A percentile compares a stretch with the other conserved stretches of the same genome.
Evolutionary conservation across 257 asterid genomes (phyloP).

Genomic region (Solanum commersonii): DNA sequence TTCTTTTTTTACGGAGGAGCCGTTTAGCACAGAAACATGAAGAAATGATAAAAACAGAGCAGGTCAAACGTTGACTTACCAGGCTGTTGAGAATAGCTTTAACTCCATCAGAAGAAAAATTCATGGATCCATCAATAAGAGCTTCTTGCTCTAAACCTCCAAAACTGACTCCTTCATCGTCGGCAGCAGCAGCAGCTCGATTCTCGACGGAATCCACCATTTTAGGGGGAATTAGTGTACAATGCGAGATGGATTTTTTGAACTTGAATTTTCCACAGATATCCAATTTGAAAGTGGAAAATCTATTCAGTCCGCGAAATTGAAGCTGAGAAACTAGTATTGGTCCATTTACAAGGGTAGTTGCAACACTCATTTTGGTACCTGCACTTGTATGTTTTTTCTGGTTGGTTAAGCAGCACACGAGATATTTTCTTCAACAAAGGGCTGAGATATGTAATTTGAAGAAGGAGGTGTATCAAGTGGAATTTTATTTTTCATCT

Average conservation of each 20-base stretch:
- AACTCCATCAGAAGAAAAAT: slow-evolving; percentile 19
- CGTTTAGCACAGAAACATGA: not conserved
- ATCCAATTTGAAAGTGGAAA: not conserved
- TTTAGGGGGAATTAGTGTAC: not conserved
- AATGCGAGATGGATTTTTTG: not conserved
- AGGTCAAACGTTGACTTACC: slow-evolving; percentile 20
- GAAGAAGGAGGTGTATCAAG: not conserved
- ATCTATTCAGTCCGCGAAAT: not conserved
- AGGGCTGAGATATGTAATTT: not conserved
- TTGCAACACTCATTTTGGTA: not conserved
- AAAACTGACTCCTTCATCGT: slow-evolving; percentile 18
- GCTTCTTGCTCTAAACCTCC: slow-evolving; percentile 42
- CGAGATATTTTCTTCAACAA: not conserved
- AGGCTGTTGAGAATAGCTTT: slow-evolving; percentile 44
- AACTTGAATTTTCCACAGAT: not conserved
- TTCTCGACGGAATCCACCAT: slow-evolving; percentile 11
- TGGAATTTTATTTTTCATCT: not conserved
- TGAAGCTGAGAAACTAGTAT: not conserved
- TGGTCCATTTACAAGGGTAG: not conserved
- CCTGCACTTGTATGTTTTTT: too few species aligned
- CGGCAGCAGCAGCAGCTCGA: not conserved
- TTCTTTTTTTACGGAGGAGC: too few species aligned
- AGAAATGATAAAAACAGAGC: not conserved
- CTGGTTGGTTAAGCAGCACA: not conserved
- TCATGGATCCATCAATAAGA: slow-evolving; percentile 21